Conservation (phyloP, 1,139 yeast genomes). For the Sugiyamaella grinbergsii region DNA sequence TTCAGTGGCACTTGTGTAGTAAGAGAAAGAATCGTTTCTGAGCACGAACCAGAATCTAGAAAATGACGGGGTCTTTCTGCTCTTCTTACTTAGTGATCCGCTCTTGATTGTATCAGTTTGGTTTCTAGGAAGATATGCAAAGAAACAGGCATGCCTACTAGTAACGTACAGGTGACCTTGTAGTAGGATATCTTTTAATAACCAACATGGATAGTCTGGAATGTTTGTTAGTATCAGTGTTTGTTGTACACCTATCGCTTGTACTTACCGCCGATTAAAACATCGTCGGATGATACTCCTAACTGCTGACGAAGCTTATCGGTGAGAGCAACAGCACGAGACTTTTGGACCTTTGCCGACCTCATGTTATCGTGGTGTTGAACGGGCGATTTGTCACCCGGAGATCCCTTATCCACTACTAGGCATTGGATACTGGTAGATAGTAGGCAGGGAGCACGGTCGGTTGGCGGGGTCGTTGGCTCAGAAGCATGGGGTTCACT, state of each 20-base stretch:
- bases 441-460: constrained; percentile 12
- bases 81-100: constrained; percentile 46
- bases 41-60: constrained; percentile 76
- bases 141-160: constrained; percentile 62
- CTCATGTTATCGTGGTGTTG: background rate
- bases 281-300: constrained; percentile 35
- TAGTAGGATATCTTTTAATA: constrained; percentile 74
- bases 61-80: constrained; percentile 35
- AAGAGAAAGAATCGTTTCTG: constrained; percentile 65
- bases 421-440: constrained; percentile 15
- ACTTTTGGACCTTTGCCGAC: constrained; percentile 22
- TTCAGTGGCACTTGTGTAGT: constrained; percentile 73
- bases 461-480: background rate
- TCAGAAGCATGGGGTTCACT: background rate
- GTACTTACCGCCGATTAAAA: constrained; percentile 34
- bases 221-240: constrained; percentile 4
- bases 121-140: constrained; percentile 73
- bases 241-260: background rate
- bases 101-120: constrained; percentile 48
- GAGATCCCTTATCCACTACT: constrained; percentile 1
- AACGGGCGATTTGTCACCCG: constrained; percentile 6
- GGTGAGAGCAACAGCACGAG: constrained; percentile 33
- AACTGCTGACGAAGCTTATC: constrained; percentile 35
- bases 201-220: constrained; percentile 67
- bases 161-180: constrained; percentile 88